Evolutionary conservation across 1,139 yeast species (phyloP), one percentile per base, ranked within the genome.

Genomic region (Yamadazyma songkhlaensis): DNA sequence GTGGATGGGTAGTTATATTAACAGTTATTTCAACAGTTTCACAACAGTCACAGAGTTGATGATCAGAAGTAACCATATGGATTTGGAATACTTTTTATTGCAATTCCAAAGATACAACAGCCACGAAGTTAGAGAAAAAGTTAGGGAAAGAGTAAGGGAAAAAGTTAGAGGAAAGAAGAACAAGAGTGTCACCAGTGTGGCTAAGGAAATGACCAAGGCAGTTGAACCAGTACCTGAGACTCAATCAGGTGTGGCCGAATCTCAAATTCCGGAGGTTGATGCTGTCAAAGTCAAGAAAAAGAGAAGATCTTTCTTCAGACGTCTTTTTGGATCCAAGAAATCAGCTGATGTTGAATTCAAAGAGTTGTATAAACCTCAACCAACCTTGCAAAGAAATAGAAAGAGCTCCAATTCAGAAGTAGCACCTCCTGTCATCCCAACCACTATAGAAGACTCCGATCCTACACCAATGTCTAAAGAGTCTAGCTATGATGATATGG

Each of bases 21-120:
- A 45, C 28, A 50, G 46, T 30, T 50, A 54, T 34, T 58, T 54
- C 46, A 51, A 49, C 34, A 50, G 59, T 6, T 56, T 41, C 40
- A 55, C 52, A 34, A 43, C 42, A 3, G 38, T 60, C 0, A 59
- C 66, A 1, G 48, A 53, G 13, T 39, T 53, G 3, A 43, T 64
- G 41, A 51, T 55, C 6, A 45, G 44, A 12, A 54, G 59, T 7
- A 59, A 51, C 35, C 46, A 47, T 8, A 38, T 44, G 11, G 65
- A 61, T 40, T 46, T 65, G 36, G 51, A 49, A 9, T 60, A 55
- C 34, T 48, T 32, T 34, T 36, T 48, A 14, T 33, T 41, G 23
- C 44, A 43, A 11, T 47, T 42, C 24, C 50, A 45, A 31, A 39
- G 36, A 20, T 31, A 30, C 23, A 47, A 48, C 37, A 39, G 43